Evolutionary conservation across 179 eudicot species (phyloP), one percentile per base, ranked within the genome.

Genomic region (Drosera spatulata): DNA sequence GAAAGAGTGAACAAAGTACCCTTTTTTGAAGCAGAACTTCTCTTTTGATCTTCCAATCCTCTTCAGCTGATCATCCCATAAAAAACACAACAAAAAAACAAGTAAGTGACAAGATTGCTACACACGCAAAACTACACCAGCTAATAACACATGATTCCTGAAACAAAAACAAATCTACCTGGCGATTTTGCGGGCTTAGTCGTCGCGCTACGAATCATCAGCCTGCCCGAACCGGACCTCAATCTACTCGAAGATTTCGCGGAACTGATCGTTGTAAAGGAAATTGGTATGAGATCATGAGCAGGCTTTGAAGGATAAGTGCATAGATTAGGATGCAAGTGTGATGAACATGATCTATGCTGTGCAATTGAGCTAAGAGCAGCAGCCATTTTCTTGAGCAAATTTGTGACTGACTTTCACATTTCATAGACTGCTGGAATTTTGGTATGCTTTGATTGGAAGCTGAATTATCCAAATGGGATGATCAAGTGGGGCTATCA

Each of bases 111-210:
- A 50, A 47, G 10, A 33, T 9, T 5, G 38, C 8, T 14, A 4
- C 15, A 10, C 1, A 55, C 2, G 39, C 39, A 37, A 6, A 37
- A 33, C 7, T n/a, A 8, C 41, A 33, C 40, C 4, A 8, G 10
- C 5, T 33, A 13, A 7, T 55, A 5, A 2, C 14, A 13, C 33
- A 14, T 12, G 41, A 39, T 51, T 45, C 6, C 2, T 33, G n/a
- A 7, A 15, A 33, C 47, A 44, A 40, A 39, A 69, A 58, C 33
- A 22, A 22, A 22, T 22, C 61, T 77, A 93, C 99, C 99, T 76
- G 99, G 99, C 63, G 99, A 77, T 80, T 88, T 93, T 42, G 95
- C 89, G 49, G 78, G 80, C 77, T 88, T 93, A 45, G 99, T 93
- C 43, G 95, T 96, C n/a, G 99, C 78, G 61, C 69, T 76, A 9